These are phyloP conservation scores for Trichosporon asahii DNA, from an alignment of 1,284 basidiomycete genomes.

Conservation along the genomic window DNA sequence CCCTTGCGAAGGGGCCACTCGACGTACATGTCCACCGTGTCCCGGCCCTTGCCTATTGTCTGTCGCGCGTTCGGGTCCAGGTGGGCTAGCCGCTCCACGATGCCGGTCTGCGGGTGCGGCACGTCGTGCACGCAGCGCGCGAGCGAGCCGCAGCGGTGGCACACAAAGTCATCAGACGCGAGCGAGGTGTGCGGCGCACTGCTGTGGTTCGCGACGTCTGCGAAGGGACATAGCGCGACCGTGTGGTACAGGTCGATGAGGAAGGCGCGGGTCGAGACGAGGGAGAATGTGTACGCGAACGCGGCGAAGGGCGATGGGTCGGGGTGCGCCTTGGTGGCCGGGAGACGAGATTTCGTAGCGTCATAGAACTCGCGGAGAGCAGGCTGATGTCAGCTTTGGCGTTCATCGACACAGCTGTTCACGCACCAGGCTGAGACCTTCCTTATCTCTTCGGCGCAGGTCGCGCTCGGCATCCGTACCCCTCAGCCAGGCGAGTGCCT, in stretches of 20 bases:
- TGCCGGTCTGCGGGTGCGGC: slow-evolving; percentile 2
- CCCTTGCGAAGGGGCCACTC: slow-evolving; percentile 43
- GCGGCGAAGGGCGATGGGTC: neutral
- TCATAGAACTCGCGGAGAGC: slow-evolving; percentile 39
- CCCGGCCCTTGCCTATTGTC: slow-evolving; percentile 21
- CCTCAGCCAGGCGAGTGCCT: slow-evolving; percentile 34
- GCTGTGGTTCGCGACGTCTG: slow-evolving; percentile 83
- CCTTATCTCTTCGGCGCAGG: slow-evolving; percentile 30
- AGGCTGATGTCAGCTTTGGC: slow-evolving; percentile 29
- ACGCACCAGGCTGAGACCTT: slow-evolving; percentile 42
- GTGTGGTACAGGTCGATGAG: slow-evolving; percentile 80
- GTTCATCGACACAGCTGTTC: slow-evolving; percentile 14
- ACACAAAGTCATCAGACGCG: slow-evolving; percentile 79
- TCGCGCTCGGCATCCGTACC: slow-evolving; percentile 49
- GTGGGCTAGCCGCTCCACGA: slow-evolving; percentile 31
- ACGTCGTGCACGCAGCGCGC: slow-evolving; percentile 69
- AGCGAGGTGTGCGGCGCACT: slow-evolving; percentile 30
- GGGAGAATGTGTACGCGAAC: neutral
- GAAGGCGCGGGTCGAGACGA: slow-evolving; percentile 79
- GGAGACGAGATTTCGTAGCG: slow-evolving; percentile 14
- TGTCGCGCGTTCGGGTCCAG: slow-evolving; percentile 23
- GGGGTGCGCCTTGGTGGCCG: neutral
- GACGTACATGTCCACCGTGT: slow-evolving; percentile 48
- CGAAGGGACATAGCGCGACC: slow-evolving; percentile 81
- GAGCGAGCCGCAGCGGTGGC: slow-evolving; percentile 71